Percentiles rank a stretch among this genome's conserved stretches.
Conservation (phyloP, 495 filamentous ascomycete genomes). For the Tuber indicum region DNA sequence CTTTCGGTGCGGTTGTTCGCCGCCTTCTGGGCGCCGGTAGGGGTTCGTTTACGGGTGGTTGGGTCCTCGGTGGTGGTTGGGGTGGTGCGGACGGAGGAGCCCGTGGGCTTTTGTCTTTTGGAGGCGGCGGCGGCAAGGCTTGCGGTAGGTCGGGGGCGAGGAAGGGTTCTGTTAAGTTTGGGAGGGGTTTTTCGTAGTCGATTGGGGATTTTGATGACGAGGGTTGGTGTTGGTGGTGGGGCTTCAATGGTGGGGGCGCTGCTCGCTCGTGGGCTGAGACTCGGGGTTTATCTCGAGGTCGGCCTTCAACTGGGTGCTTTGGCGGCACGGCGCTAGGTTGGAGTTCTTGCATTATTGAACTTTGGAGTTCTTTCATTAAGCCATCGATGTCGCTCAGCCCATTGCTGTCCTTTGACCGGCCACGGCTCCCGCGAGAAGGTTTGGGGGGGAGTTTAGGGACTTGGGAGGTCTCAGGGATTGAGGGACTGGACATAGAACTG, state of each 20-base stretch:
- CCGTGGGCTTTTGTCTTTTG: slow-evolving; percentile 26
- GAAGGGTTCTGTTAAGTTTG: slow-evolving; percentile 36
- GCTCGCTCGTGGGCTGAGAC: slow-evolving; percentile 23
- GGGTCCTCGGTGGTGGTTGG: slow-evolving; percentile 37
- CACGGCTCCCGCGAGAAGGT: slow-evolving; percentile 28
- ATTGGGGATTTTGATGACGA: slow-evolving; percentile 8
- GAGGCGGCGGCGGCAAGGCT: slow-evolving; percentile 4
- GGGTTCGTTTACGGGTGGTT: slow-evolving; percentile 22
- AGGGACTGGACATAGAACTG: slow-evolving; percentile 28
- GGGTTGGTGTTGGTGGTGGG: slow-evolving; percentile 11
- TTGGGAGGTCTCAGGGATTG: slow-evolving; percentile 41
- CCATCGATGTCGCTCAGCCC: slow-evolving; percentile 44
- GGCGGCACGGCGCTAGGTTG: slow-evolving; percentile 26
- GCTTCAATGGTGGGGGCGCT: slow-evolving; percentile 8
- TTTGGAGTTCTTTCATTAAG: slow-evolving; percentile 52
- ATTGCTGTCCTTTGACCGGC: slow-evolving; percentile 17
- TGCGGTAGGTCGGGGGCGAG: slow-evolving; percentile 6
- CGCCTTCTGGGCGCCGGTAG: slow-evolving; percentile 30
- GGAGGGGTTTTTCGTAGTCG: slow-evolving; percentile 10
- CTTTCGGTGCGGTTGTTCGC: slow-evolving; percentile 50
- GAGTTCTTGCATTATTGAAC: slow-evolving; percentile 48
- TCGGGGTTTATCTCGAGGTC: slow-evolving; percentile 41
- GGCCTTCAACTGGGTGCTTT: slow-evolving; percentile 5
- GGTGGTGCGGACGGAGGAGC: slow-evolving; percentile 33
- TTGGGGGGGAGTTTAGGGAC: slow-evolving; percentile 41